A percentile compares a stretch with the other conserved stretches of the same genome.
phyloP scores from a whole-genome alignment of 2,329 filamentous ascomycete genomes.

The Hymenotorrendiella dingleyae region DNA sequence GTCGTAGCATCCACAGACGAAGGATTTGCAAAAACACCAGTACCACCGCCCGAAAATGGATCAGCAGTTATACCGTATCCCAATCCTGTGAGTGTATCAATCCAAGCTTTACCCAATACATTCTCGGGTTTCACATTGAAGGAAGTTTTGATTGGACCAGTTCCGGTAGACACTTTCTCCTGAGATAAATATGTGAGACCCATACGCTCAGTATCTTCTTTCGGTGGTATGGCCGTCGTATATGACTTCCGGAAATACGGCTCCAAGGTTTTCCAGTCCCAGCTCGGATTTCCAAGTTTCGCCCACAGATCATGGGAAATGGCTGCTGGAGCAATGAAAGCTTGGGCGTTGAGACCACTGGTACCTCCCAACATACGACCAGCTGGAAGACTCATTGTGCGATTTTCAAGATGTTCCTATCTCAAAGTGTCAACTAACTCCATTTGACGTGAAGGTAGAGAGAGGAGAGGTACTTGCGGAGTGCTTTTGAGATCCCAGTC shows the following conservation, averaged over 20 bases:
- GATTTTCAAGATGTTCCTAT: constrained; percentile 11
- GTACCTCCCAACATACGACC: constrained; percentile 33
- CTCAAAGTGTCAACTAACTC: too few species aligned
- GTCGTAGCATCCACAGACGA: constrained; percentile 10
- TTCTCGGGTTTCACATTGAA: constrained; percentile 38
- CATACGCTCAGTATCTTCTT: constrained; percentile 5
- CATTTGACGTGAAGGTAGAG: too few species aligned
- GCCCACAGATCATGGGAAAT: constrained; percentile 35
- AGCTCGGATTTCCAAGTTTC: constrained; percentile 36
- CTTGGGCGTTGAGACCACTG: constrained; percentile 32
- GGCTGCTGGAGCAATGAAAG: constrained; percentile 18
- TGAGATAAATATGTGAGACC: constrained; percentile 6
- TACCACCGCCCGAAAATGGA: constrained; percentile 33
- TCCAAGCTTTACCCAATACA: constrained; percentile 47
- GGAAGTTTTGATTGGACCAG: constrained; percentile 39
- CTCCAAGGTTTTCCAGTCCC: constrained; percentile 33
- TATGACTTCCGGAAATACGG: constrained; percentile 36
- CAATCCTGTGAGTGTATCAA: constrained; percentile 38
- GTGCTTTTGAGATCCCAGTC: too few species aligned
- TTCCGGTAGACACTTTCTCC: too few species aligned
- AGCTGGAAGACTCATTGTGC: constrained; percentile 18
- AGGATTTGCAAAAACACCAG: constrained; percentile 23
- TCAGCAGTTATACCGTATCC: constrained; percentile 40
- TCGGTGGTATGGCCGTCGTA: constrained; percentile 1
- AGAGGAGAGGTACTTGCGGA: too few species aligned